These are phyloP conservation scores for Salix koriyanagi DNA, from an alignment of 345 rosid genomes.

Conservation along the genomic window DNA sequence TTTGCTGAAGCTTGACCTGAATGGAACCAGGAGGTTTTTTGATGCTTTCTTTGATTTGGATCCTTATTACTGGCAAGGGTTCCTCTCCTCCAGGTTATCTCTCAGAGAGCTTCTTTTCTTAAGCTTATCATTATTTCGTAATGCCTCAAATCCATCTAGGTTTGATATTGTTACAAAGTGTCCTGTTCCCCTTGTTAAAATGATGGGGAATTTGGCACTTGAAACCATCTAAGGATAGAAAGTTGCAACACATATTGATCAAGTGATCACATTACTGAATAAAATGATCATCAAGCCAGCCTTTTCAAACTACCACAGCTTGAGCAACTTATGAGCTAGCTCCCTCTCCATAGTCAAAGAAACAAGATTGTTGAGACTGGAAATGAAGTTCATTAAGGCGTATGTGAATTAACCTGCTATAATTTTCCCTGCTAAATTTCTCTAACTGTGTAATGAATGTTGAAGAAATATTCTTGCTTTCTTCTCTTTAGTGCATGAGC, in stretches of 20 bases:
- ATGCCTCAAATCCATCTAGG: constrained; percentile 45
- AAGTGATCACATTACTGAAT: background rate
- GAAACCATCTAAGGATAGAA: constrained; percentile 34
- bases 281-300: background rate
- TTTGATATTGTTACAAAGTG: constrained; percentile 57
- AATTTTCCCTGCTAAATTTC: too few species aligned
- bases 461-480: too few species aligned
- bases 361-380: too few species aligned
- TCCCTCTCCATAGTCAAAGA: too few species aligned
- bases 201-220: constrained; percentile 55
- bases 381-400: too few species aligned
- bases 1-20: constrained; percentile 50
- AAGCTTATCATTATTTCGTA: constrained; percentile 42
- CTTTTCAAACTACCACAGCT: too few species aligned
- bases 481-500: too few species aligned
- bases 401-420: too few species aligned
- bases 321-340: too few species aligned
- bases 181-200: constrained; percentile 47
- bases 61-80: constrained; percentile 63
- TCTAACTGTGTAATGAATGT: too few species aligned
- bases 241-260: background rate
- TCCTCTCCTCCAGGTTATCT: constrained; percentile 56
- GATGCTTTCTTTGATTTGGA: constrained; percentile 59
- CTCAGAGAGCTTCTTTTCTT: constrained; percentile 36
- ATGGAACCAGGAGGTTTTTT: constrained; percentile 50